Evolutionary conservation across 73 alveolate genomes (phyloP), one percentile per base, ranked within the genome.

Genomic region (Symbiodinium natans): DNA sequence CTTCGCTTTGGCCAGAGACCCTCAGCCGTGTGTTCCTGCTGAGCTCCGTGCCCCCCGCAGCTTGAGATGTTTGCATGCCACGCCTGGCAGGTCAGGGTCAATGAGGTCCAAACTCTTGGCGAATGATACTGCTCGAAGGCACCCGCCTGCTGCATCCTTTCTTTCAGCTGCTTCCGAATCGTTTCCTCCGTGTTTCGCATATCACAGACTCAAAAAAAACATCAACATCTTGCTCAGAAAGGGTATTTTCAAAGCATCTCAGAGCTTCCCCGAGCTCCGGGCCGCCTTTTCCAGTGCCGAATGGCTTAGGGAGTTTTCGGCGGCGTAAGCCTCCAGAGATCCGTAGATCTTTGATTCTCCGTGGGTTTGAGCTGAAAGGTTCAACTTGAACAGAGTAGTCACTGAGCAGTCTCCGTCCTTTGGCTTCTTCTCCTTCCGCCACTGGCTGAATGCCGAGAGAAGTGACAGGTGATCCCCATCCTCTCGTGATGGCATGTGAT

Each of bases 401-500:
- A 13, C 59, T 46, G 74, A 19, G 25, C 31, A 56, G 77, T 25
- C 77, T 6, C 84, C 36, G 82, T 48, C 97, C 97, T 90, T 90
- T 2, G 29, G 75, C 54, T 90, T 34, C 77, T 68, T 84, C 39
- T 90, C 88, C 80, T 90, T 90, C 52, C 77, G 77, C 97, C 97
- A 90, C 21, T 41, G 87, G 75, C 54, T 41, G 88, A 90, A 90
- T 27, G 97, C 97, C 13, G 97, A 90, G 40, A 90, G 41, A n/a
- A 90, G 88, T n/a, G 88, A 90, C 48, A 90, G 77, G 77, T 90
- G 97, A n/a, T 90, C 97, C 19, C 97, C 97, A 27, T 90, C 97
- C 97, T 90, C 6, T 42, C 85, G 2, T 1, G 68, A n/a, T n/a
- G n/a, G n/a, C n/a, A n/a, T n/a, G n/a, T n/a, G n/a, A n/a, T n/a